A percentile compares a stretch with the other conserved stretches of the same genome.
phyloP scores from a whole-genome alignment of 2,329 filamentous ascomycete species.

The Dryadomyces quercivorus region DNA sequence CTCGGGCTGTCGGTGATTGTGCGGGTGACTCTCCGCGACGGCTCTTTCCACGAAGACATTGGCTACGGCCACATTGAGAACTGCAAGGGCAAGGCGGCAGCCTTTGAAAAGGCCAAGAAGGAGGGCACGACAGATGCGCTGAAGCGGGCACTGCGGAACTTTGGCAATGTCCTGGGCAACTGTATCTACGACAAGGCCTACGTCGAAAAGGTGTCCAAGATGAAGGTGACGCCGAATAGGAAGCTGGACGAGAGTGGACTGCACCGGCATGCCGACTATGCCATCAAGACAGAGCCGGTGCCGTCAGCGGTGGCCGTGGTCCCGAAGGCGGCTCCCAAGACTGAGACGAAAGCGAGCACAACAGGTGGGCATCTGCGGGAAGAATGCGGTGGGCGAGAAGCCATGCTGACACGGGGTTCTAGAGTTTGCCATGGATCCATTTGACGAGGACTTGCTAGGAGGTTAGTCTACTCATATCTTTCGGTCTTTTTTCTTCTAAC shows the following conservation, averaged over 20 bases:
- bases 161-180: slow-evolving; percentile 95
- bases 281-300: slow-evolving; percentile 41
- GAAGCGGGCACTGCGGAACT: slow-evolving; percentile 80
- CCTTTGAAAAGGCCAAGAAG: slow-evolving; percentile 98
- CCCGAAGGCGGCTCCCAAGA: background rate
- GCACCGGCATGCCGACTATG: slow-evolving; percentile 69
- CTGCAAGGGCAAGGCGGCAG: slow-evolving; percentile 84
- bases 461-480: slow-evolving; percentile 21
- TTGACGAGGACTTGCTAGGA: slow-evolving; percentile 33
- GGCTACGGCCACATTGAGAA: slow-evolving; percentile 97
- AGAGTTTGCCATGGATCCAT: slow-evolving; percentile 15
- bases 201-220: slow-evolving; percentile 74
- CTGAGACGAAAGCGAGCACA: background rate
- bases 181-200: slow-evolving; percentile 98
- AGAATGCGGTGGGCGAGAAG: background rate
- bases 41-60: slow-evolving; percentile 95
- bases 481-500: background rate
- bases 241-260: slow-evolving; percentile 71
- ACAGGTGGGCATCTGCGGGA: no score
- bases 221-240: slow-evolving; percentile 57
- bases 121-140: slow-evolving; percentile 91
- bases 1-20: slow-evolving; percentile 85
- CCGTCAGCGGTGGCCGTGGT: background rate
- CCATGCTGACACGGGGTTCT: slow-evolving; percentile 1
- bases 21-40: slow-evolving; percentile 79